phyloP scores from a whole-genome alignment of 768 basidiomycete genomes.

The Hydnomerulius pinastri region DNA sequence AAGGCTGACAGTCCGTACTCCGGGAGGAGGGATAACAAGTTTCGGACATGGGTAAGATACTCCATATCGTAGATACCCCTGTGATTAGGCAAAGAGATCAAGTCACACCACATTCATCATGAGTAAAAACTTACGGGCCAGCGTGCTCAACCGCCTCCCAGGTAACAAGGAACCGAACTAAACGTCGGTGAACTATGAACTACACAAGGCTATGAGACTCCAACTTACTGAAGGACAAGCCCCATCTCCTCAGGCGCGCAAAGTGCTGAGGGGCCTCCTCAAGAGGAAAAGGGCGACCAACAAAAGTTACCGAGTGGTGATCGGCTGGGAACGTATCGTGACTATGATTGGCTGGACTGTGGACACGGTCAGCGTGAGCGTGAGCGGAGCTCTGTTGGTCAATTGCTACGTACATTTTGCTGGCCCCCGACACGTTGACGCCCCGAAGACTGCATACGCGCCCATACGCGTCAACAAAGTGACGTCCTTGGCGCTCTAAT shows the following conservation, averaged over 20 bases:
- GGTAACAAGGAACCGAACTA: constrained; percentile 90
- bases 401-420: constrained; percentile 66
- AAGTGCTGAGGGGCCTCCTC: constrained; percentile 87
- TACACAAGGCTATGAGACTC: background rate
- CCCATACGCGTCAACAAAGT: constrained; percentile 81
- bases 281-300: constrained; percentile 89
- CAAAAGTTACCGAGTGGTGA: constrained; percentile 73
- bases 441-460: constrained; percentile 82
- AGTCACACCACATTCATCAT: background rate
- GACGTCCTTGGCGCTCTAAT: constrained; percentile 64
- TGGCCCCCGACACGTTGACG: constrained; percentile 81
- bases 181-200: background rate
- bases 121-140: constrained; percentile 68
- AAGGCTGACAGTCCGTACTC: constrained; percentile 74
- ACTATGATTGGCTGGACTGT: constrained; percentile 69
- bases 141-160: constrained; percentile 98
- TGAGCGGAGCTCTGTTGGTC: background rate
- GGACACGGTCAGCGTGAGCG: background rate
- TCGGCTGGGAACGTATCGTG: constrained; percentile 68
- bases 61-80: constrained; percentile 85
- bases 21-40: constrained; percentile 67
- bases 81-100: background rate
- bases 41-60: constrained; percentile 79
- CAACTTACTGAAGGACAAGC: constrained; percentile 76
- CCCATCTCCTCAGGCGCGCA: constrained; percentile 80